A percentile compares a stretch with the other conserved stretches of the same genome.
Conservation (phyloP, 371 early-diverging fungal genomes). For the Phascolomyces articulosus region DNA sequence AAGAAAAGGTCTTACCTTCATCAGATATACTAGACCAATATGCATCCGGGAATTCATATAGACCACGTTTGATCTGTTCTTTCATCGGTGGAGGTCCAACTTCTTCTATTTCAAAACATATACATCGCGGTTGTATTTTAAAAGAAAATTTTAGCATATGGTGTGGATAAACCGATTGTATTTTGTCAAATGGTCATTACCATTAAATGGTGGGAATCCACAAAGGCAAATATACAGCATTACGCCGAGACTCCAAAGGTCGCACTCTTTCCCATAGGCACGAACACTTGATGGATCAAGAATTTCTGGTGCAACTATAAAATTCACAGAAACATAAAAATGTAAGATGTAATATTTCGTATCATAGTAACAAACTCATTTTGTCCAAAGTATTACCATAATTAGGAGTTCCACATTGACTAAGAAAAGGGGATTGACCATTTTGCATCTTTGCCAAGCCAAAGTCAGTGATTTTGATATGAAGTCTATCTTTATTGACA, state of each 20-base stretch:
- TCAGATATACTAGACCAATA: constrained; percentile 86
- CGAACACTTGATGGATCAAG: constrained; percentile 63
- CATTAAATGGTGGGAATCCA: constrained; percentile 94
- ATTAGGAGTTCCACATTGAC: constrained; percentile 96
- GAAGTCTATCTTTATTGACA: constrained; percentile 58
- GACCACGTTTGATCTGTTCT: constrained; percentile 78
- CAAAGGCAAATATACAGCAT: constrained; percentile 97
- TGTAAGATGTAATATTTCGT: too few relatives aligned
- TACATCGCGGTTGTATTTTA: not conserved
- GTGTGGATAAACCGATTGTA: too few relatives aligned
- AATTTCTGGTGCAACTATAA: constrained; percentile 91
- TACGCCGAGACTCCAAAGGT: constrained; percentile 99
- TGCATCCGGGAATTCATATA: constrained; percentile 78
- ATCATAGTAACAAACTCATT: not conserved
- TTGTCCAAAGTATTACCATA: too few relatives aligned
- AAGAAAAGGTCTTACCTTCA: constrained; percentile 43
- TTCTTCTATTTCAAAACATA: constrained; percentile 16
- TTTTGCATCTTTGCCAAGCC: constrained; percentile 88
- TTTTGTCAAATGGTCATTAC: constrained; percentile 25
- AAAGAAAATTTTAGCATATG: too few relatives aligned
- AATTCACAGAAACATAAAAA: not conserved
- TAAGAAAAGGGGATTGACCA: constrained; percentile 57
- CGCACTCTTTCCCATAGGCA: constrained; percentile 87
- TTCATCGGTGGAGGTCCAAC: constrained; percentile 26
- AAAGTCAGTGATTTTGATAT: constrained; percentile 93